A percentile compares a stretch with the other conserved stretches of the same genome.
Conservation (phyloP, 352 stramenopile species). For the Achlya hypogyna region DNA sequence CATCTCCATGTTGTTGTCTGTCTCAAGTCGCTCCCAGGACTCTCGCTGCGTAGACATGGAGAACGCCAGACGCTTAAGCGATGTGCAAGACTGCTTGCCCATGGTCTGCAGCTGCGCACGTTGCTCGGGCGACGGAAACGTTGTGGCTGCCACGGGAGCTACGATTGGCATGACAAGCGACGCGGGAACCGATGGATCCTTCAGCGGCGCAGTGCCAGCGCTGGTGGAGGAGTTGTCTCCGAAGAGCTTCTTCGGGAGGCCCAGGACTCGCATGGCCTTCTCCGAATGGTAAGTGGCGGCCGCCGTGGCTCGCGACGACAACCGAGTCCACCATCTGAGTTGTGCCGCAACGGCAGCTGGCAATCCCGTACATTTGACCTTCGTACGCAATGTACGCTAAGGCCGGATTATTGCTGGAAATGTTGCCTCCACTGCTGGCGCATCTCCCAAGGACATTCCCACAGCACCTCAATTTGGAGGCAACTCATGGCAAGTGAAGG, state of each 20-base stretch:
- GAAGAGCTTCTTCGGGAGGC: slow-evolving; percentile 5
- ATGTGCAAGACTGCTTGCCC: slow-evolving; percentile 11
- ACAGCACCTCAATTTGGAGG: too few relatives aligned
- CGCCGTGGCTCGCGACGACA: not conserved
- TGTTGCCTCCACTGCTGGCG: too few relatives aligned
- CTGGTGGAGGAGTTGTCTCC: not conserved
- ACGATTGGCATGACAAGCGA: not conserved
- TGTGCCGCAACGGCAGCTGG: not conserved
- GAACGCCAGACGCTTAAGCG: slow-evolving; percentile 13
- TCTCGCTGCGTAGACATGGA: not conserved
- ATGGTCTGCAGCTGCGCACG: slow-evolving; percentile 12
- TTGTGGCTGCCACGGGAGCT: not conserved
- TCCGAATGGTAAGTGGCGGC: not conserved
- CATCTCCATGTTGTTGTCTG: slow-evolving; percentile 20
- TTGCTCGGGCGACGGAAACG: slow-evolving; percentile 10
- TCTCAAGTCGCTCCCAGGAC: slow-evolving; percentile 5
- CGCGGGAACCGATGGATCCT: not conserved
- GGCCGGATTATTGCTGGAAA: too few relatives aligned
- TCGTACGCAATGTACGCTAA: too few relatives aligned
- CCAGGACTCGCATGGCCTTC: not conserved
- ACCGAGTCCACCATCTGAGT: not conserved
- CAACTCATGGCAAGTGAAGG: too few relatives aligned
- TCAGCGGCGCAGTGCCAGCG: not conserved
- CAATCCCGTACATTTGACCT: too few relatives aligned
- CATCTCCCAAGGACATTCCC: too few relatives aligned